phyloP scores from a whole-genome alignment of 495 filamentous ascomycete species.

The Trichoderma asperelloides region DNA sequence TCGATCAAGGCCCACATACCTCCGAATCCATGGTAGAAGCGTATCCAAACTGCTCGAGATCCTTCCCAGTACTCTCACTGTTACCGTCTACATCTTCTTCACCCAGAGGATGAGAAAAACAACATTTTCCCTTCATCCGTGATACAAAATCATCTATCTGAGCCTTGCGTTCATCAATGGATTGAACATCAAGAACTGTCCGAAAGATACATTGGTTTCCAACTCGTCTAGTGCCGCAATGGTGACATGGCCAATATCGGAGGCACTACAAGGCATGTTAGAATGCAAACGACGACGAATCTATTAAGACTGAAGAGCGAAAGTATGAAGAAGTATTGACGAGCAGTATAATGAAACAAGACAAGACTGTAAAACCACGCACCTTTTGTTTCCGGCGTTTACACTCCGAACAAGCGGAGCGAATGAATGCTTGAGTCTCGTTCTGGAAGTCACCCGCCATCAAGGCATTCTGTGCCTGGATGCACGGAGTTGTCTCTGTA shows the following conservation, averaged over 20 bases:
- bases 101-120: neutral
- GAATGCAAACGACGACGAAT: neutral
- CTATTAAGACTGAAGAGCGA: neutral
- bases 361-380: neutral
- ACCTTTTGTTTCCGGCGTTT: slow-evolving; percentile 3
- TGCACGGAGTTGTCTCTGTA: neutral
- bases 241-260: neutral
- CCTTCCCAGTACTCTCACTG: neutral
- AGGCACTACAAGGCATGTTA: neutral
- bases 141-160: neutral
- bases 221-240: neutral
- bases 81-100: neutral
- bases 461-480: neutral
- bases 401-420: neutral
- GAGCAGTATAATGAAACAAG: neutral
- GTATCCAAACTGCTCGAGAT: neutral
- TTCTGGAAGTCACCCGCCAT: neutral
- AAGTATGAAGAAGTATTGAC: neutral
- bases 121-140: neutral
- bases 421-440: neutral
- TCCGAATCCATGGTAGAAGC: neutral
- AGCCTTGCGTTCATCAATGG: neutral
- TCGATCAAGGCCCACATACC: too few relatives aligned
- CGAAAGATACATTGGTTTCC: neutral
- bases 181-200: neutral